Base-by-base conservation (phyloP, 2,329 filamentous ascomycete species). In the Colletotrichum scovillei region DNA sequence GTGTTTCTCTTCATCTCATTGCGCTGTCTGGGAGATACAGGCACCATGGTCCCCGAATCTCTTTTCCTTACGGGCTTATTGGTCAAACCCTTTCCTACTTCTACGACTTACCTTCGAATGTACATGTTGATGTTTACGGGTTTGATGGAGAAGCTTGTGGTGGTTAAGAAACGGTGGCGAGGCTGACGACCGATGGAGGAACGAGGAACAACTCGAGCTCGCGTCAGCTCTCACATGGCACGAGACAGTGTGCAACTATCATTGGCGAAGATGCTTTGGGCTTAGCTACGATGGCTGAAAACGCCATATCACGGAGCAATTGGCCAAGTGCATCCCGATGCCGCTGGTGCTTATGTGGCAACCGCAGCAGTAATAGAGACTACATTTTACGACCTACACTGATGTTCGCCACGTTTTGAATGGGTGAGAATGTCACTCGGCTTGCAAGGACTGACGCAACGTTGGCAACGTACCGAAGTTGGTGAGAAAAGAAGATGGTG, bases 81-180 rank as follows among this genome's bases (percentile, higher is more conserved):
- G 52, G 32, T 26, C 32, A 30, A 8, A 22, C 19, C 63, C 55
- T 73, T 62, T 70, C 55, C 56, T 65, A 65, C 59, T 65, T 65
- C 59, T 73, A 73, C 32, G 60, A 53, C 67, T 72, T 69, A 64
- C 14, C 38, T 73, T 73, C 62, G 65, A 35, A 46, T 73, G 70
- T 73, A 73, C 60, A 73, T 73, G 67, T 65, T 67, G 64, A 19
- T 42, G 53, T 24, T 28, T 59, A 60, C 28, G 70, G 53, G 70
- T 66, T 73, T 62, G 70, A 56, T 38, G 56, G 49, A 30, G 49
- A 35, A 16, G 28, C 53, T 56, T 16, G 24, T 12, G 14, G 59
- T 22, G 8, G 28, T 49, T 22, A 19, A 49, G 42, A 49, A 49
- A 26, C 11, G 53, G 53, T 24, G 26, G 26, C 53, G 46, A 66